phyloP scores from a whole-genome alignment of 1,139 yeast genomes.

The Hansenula sp. region DNA sequence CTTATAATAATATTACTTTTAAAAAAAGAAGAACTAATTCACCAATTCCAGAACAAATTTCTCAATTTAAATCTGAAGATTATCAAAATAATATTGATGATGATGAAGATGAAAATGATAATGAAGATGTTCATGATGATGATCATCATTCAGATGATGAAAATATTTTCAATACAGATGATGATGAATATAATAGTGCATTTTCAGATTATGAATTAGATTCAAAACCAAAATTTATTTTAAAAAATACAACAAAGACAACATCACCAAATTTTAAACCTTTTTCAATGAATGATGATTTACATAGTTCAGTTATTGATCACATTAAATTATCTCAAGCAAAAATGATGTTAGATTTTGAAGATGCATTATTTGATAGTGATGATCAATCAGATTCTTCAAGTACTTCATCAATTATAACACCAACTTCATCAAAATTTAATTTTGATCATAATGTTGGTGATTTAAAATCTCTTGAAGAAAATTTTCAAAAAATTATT shows the following conservation, averaged over 20 bases:
- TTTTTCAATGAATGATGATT: background rate
- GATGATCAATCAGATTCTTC: constrained; percentile 12
- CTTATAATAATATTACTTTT: constrained; percentile 22
- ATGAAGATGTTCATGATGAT: constrained; percentile 9
- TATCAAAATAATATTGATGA: constrained; percentile 2
- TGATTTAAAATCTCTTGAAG: constrained; percentile 22
- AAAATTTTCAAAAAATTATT: constrained; percentile 21
- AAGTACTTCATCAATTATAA: constrained; percentile 5
- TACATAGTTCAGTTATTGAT: background rate
- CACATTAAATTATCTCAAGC: background rate
- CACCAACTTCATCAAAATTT: constrained; percentile 6
- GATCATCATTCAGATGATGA: constrained; percentile 19
- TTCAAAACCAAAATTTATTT: constrained; percentile 1
- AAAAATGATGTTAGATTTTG: background rate
- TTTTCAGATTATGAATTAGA: constrained; percentile 20
- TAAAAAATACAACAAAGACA: constrained; percentile 3
- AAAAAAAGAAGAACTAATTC: constrained; percentile 21
- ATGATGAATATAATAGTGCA: constrained; percentile 22
- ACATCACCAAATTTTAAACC: background rate
- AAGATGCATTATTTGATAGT: constrained; percentile 1
- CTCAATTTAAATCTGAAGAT: constrained; percentile 1
- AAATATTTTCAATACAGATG: constrained; percentile 21
- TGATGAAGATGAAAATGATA: constrained; percentile 7
- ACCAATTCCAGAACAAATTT: constrained; percentile 1
- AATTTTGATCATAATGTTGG: constrained; percentile 1